phyloP scores from a whole-genome alignment of 129 eudicot species.

The Apium graveolens region DNA sequence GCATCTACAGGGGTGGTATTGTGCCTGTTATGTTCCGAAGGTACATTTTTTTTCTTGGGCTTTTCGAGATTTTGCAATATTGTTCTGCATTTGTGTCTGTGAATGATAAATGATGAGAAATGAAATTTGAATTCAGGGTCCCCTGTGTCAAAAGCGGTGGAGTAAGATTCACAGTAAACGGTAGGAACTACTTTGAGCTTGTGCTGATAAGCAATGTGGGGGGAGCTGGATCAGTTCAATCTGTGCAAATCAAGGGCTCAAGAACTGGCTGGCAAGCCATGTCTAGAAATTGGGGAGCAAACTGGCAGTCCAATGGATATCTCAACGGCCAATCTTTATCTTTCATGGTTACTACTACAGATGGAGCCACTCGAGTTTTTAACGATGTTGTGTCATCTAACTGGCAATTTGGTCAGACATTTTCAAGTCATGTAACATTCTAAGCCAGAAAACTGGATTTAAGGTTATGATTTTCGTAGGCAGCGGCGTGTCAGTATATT shows the following conservation, averaged over 20 bases:
- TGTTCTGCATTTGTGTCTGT: background rate
- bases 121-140: slow-evolving; percentile 35
- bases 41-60: slow-evolving; percentile 13
- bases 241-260: slow-evolving; percentile 59
- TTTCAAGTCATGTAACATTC: slow-evolving; percentile 38
- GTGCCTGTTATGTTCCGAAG: slow-evolving; percentile 63
- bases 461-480: slow-evolving; percentile 6
- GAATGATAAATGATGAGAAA: background rate
- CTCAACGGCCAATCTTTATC: slow-evolving; percentile 64
- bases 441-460: slow-evolving; percentile 14
- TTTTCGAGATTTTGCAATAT: background rate
- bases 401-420: slow-evolving; percentile 71
- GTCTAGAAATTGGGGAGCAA: slow-evolving; percentile 88
- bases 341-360: slow-evolving; percentile 59
- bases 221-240: slow-evolving; percentile 56
- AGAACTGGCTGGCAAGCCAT: slow-evolving; percentile 52
- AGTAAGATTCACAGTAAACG: slow-evolving; percentile 60
- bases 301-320: slow-evolving; percentile 66
- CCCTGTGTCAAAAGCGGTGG: slow-evolving; percentile 70
- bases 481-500: slow-evolving; percentile 36
- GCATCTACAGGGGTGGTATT: slow-evolving; percentile 59
- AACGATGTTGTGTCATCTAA: slow-evolving; percentile 40
- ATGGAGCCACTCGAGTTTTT: slow-evolving; percentile 53
- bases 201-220: slow-evolving; percentile 56
- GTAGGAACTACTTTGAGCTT: slow-evolving; percentile 71